Conservation (phyloP, 345 rosid species). For the Camelina neglecta region DNA sequence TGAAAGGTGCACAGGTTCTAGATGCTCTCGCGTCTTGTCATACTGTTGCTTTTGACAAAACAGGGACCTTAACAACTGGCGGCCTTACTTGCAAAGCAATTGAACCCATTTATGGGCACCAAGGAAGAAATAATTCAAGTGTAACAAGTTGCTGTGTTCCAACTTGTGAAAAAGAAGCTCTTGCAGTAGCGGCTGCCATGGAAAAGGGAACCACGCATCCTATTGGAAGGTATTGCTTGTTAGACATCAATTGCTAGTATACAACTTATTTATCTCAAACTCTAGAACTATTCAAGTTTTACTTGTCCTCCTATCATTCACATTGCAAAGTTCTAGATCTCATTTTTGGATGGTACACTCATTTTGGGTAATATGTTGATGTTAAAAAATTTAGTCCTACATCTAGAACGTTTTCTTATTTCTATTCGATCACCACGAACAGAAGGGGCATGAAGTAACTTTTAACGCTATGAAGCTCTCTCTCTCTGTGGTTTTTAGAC, state of each 20-base stretch:
- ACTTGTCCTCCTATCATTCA: constrained; percentile 9
- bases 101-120: constrained; percentile 94
- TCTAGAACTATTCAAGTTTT: background rate
- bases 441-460: constrained; percentile 6
- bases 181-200: constrained; percentile 99
- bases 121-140: constrained; percentile 40
- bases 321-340: background rate
- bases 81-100: constrained; percentile 94
- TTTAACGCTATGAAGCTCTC: constrained; percentile 11
- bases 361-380: background rate
- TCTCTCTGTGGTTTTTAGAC: background rate
- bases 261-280: background rate
- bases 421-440: background rate
- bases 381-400: background rate
- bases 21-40: constrained; percentile 95
- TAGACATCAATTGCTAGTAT: background rate
- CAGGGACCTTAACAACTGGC: constrained; percentile 97
- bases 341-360: background rate
- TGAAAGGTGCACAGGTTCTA: constrained; percentile 93
- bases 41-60: constrained; percentile 96
- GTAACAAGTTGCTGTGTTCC: constrained; percentile 73
- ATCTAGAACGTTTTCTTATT: background rate
- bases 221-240: constrained; percentile 80
- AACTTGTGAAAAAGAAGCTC: constrained; percentile 94
- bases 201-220: constrained; percentile 99